phyloP scores from a whole-genome alignment of 2,329 filamentous ascomycete species.

The Fusarium sulawesiense region DNA sequence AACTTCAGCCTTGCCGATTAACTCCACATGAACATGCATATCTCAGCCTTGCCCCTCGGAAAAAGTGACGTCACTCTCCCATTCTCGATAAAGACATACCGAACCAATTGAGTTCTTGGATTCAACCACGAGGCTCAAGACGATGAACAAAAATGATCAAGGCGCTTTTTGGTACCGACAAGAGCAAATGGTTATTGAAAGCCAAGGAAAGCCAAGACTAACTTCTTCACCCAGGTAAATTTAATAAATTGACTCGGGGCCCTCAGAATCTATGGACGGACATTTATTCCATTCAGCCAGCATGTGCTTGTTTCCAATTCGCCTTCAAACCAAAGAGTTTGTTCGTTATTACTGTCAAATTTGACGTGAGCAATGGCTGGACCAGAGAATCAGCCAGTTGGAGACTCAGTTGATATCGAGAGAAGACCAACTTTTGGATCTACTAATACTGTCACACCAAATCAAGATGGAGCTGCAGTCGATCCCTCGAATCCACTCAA shows the following conservation, averaged over 20 bases:
- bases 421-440: slow-evolving; percentile 17
- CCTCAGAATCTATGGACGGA: background rate
- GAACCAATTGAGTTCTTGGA: slow-evolving; percentile 36
- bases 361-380: slow-evolving; percentile 20
- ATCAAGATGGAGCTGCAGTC: slow-evolving; percentile 2
- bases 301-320: slow-evolving; percentile 13
- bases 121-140: slow-evolving; percentile 31
- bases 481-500: background rate
- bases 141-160: slow-evolving; percentile 1
- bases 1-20: slow-evolving; percentile 32
- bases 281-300: background rate
- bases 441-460: slow-evolving; percentile 19
- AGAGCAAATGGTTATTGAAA: background rate
- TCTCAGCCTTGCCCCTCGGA: slow-evolving; percentile 6
- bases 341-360: background rate
- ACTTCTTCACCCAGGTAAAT: background rate
- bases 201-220: slow-evolving; percentile 26
- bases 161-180: slow-evolving; percentile 10
- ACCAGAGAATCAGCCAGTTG: background rate
- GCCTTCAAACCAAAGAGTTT: background rate
- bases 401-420: slow-evolving; percentile 21
- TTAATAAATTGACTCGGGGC: slow-evolving; percentile 12
- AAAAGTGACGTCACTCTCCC: slow-evolving; percentile 34
- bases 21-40: background rate
- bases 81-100: slow-evolving; percentile 21